A percentile compares a stretch with the other conserved stretches of the same genome.
Conservation (phyloP, 2,329 filamentous ascomycete species). For the Fusarium lateritium region DNA sequence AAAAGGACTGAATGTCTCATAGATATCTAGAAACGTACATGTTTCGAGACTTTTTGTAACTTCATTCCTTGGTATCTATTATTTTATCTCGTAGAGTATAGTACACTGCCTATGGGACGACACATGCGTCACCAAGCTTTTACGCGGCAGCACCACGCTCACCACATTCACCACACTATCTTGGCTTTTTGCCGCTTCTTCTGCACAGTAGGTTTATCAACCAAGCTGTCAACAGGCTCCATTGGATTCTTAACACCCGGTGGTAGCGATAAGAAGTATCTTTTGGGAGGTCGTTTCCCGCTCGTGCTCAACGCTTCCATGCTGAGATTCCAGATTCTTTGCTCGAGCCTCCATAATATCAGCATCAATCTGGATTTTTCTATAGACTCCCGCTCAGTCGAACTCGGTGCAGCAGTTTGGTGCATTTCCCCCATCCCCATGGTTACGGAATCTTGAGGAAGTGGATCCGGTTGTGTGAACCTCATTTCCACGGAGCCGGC, state of each 20-base stretch:
- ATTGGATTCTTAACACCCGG: not conserved
- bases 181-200: not conserved
- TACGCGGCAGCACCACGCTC: not conserved
- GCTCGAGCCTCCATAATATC: slow-evolving; percentile 70
- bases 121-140: not conserved
- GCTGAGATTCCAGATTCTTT: slow-evolving; percentile 72
- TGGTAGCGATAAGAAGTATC: too few species aligned
- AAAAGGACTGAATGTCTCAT: too few species aligned
- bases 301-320: too few species aligned
- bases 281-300: too few species aligned
- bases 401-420: not conserved
- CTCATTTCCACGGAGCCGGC: slow-evolving; percentile 35
- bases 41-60: not conserved
- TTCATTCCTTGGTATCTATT: not conserved
- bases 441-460: too few species aligned
- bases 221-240: not conserved
- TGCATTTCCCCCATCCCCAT: too few species aligned
- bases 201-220: not conserved
- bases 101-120: not conserved
- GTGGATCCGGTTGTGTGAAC: not conserved
- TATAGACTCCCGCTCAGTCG: not conserved
- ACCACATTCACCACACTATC: too few species aligned
- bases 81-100: not conserved
- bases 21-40: not conserved
- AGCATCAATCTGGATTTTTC: not conserved